Conservation (phyloP, 768 basidiomycete species). For the Cyclocybe cylindracea region DNA sequence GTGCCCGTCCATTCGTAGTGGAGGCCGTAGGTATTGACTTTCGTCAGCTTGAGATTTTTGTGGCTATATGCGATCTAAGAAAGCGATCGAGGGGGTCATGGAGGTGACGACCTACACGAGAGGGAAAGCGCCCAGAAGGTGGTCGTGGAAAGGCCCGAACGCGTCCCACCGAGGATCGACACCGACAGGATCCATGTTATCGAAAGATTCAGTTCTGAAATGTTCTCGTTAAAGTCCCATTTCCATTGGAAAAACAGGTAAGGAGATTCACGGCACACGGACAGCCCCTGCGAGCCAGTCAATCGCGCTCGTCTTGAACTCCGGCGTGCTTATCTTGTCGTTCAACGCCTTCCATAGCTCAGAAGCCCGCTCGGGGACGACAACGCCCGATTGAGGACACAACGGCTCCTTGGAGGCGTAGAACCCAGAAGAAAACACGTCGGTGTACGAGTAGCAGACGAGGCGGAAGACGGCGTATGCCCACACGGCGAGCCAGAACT, state of each 20-base stretch:
- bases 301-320: constrained; percentile 42
- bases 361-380: constrained; percentile 40
- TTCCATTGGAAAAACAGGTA: background rate
- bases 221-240: background rate
- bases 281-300: constrained; percentile 54
- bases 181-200: constrained; percentile 47
- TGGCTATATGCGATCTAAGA: constrained; percentile 40
- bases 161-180: constrained; percentile 56
- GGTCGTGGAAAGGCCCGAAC: constrained; percentile 55
- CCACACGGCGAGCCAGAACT: background rate
- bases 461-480: background rate
- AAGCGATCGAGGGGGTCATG: background rate
- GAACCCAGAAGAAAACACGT: background rate
- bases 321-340: constrained; percentile 29
- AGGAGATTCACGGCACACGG: constrained; percentile 37
- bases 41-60: constrained; percentile 56
- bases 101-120: constrained; percentile 50
- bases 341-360: constrained; percentile 35
- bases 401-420: background rate
- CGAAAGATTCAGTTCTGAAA: constrained; percentile 53
- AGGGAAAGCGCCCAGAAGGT: constrained; percentile 55
- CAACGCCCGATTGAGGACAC: constrained; percentile 39
- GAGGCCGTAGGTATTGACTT: constrained; percentile 78
- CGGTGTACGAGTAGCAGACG: background rate
- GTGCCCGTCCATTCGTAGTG: constrained; percentile 73